Conservation (phyloP, 257 asterid species). For the Anisodus acutangulus region DNA sequence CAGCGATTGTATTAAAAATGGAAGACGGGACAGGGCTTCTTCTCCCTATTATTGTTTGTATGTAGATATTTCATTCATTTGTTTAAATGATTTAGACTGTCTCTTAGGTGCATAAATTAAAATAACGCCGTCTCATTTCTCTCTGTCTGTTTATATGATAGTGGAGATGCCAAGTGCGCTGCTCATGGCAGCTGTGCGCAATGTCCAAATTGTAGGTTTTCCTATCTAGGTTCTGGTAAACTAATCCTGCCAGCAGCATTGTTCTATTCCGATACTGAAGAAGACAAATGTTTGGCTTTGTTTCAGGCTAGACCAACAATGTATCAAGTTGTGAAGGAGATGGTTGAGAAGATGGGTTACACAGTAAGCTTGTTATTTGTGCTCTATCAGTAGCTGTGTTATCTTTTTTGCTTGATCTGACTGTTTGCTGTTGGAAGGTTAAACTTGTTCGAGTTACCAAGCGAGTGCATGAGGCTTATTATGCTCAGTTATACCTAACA, state of each 20-base stretch:
- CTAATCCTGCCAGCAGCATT: background rate
- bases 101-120: background rate
- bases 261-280: background rate
- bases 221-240: constrained; percentile 27
- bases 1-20: constrained; percentile 96
- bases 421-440: constrained; percentile 53
- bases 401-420: constrained; percentile 10
- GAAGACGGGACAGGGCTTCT: constrained; percentile 96
- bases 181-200: constrained; percentile 96
- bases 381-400: background rate
- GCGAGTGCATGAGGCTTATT: constrained; percentile 96
- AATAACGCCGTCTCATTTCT: background rate
- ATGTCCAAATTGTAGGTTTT: constrained; percentile 81
- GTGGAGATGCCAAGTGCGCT: constrained; percentile 99
- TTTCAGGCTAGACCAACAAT: constrained; percentile 93
- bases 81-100: background rate
- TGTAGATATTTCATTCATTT: constrained; percentile 36
- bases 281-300: constrained; percentile 25
- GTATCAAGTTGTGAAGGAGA: constrained; percentile 89
- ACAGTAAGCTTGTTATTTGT: constrained; percentile 51
- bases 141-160: constrained; percentile 39
- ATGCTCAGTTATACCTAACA: constrained; percentile 76
- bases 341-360: constrained; percentile 98
- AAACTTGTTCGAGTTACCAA: constrained; percentile 92
- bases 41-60: constrained; percentile 93